A percentile compares a stretch with the other conserved stretches of the same genome.
These are phyloP conservation scores for Dalbergia cultrata DNA, from an alignment of 306 rosid genomes.

Conservation along the genomic window DNA sequence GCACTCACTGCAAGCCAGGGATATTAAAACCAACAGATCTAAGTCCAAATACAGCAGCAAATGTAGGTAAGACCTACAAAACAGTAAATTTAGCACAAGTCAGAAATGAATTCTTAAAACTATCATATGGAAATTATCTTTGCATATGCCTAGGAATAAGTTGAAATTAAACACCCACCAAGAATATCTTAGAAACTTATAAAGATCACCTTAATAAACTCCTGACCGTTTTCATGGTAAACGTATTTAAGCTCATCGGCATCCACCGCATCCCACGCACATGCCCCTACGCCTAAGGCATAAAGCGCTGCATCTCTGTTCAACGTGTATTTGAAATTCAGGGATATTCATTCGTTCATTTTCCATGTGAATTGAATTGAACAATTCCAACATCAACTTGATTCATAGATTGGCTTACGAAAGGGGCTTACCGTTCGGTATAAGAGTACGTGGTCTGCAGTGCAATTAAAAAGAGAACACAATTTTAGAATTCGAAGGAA, in stretches of 20 bases:
- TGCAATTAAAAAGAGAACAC: slow-evolving; percentile 32
- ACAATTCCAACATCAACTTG: not conserved
- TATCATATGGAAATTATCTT: not conserved
- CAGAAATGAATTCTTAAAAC: not conserved
- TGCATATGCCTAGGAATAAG: slow-evolving; percentile 2
- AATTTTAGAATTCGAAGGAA: slow-evolving; percentile 23
- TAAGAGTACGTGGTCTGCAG: slow-evolving; percentile 66
- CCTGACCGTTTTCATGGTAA: slow-evolving; percentile 80
- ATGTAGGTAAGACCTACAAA: slow-evolving; percentile 85
- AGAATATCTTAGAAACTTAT: not conserved
- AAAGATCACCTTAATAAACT: slow-evolving; percentile 68
- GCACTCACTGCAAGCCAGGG: slow-evolving; percentile 88
- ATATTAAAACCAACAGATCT: slow-evolving; percentile 47
- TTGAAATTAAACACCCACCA: slow-evolving; percentile 11
- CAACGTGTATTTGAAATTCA: slow-evolving; percentile 7
- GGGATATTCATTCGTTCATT: not conserved
- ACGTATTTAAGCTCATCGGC: slow-evolving; percentile 85
- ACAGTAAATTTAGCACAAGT: slow-evolving; percentile 34
- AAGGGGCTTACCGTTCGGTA: slow-evolving; percentile 72
- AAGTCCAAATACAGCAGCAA: slow-evolving; percentile 67
- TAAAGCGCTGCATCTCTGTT: slow-evolving; percentile 87
- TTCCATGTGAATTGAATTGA: slow-evolving; percentile 13
- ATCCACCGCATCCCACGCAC: slow-evolving; percentile 79
- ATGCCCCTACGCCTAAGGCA: slow-evolving; percentile 90
- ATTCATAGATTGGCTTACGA: not conserved